Evolutionary conservation across 768 basidiomycete species (phyloP).

Genomic region (Calvatia gigantea): DNA sequence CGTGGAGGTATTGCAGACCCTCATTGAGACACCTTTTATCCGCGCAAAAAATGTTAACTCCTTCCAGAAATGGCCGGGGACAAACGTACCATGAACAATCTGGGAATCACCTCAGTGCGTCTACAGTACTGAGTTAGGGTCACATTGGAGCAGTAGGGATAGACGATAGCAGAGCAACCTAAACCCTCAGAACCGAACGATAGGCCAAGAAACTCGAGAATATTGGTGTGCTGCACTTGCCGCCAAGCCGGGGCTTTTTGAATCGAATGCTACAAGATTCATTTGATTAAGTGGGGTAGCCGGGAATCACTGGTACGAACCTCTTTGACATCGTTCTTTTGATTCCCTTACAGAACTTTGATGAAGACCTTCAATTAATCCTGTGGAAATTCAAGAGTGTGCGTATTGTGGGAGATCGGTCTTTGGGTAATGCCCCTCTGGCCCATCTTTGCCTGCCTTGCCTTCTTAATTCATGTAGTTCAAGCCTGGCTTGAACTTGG

Average conservation of each 20-base stretch:
- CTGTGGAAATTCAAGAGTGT: too few relatives aligned
- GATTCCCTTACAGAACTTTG: background rate
- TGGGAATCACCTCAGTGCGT: background rate
- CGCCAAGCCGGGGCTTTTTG: conserved; percentile 17
- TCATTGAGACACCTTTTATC: background rate
- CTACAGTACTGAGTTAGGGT: background rate
- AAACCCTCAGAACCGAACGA: background rate
- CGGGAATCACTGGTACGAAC: background rate
- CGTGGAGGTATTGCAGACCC: conserved; percentile 1
- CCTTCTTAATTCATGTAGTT: too few relatives aligned
- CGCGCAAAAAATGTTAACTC: background rate
- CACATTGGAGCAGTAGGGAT: background rate
- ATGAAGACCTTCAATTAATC: background rate
- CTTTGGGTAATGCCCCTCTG: too few relatives aligned
- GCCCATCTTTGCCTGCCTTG: too few relatives aligned
- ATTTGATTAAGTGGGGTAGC: background rate
- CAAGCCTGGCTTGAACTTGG: too few relatives aligned
- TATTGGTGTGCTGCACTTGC: conserved; percentile 15
- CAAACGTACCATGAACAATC: background rate
- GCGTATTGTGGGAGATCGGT: too few relatives aligned
- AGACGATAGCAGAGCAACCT: too few relatives aligned
- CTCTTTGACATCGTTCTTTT: background rate
- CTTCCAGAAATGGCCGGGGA: background rate
- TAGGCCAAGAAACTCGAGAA: conserved; percentile 18
- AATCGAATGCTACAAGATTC: background rate